Evolutionary conservation across 345 rosid species (phyloP).

Genomic region (Abelmoschus esculentus): DNA sequence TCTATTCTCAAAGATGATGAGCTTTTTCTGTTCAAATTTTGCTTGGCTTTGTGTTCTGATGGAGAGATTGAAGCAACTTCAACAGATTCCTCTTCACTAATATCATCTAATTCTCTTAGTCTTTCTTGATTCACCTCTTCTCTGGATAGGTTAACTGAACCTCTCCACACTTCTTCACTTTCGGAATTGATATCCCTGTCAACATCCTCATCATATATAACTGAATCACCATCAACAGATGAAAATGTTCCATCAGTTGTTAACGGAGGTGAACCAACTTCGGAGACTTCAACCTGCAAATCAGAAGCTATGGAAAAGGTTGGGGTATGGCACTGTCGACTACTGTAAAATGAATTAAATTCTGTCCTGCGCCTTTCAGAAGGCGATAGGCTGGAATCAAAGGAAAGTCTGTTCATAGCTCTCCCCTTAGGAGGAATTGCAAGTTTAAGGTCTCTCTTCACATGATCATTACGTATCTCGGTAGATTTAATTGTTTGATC

Average conservation of each 20-base stretch:
- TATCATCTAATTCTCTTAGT: conserved; percentile 15
- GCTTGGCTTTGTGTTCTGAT: conserved; percentile 13
- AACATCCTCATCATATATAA: conserved; percentile 39
- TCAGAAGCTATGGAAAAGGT: conserved; percentile 75
- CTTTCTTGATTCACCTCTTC: conserved; percentile 21
- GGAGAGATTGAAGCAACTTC: conserved; percentile 12
- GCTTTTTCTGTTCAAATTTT: conserved; percentile 12
- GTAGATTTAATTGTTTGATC: conserved; percentile 22
- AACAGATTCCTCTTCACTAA: conserved; percentile 8
- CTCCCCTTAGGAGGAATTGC: conserved; percentile 38
- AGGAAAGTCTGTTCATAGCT: conserved; percentile 13
- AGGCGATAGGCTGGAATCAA: conserved; percentile 34
- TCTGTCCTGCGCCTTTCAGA: conserved; percentile 30
- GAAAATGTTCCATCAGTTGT: conserved; percentile 47
- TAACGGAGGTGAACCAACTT: conserved; percentile 58
- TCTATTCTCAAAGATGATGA: conserved; percentile 20
- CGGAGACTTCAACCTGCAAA: conserved; percentile 92
- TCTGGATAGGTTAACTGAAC: conserved; percentile 24
- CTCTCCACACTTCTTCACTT: conserved; percentile 46
- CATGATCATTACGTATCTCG: conserved; percentile 12
- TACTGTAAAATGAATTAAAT: conserved; percentile 31
- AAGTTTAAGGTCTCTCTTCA: conserved; percentile 21
- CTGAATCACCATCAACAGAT: conserved; percentile 48
- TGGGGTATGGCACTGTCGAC: conserved; percentile 39
- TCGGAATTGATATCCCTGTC: conserved; percentile 32